phyloP scores from a whole-genome alignment of 257 asterid genomes.

The Solanum bukasovii region DNA sequence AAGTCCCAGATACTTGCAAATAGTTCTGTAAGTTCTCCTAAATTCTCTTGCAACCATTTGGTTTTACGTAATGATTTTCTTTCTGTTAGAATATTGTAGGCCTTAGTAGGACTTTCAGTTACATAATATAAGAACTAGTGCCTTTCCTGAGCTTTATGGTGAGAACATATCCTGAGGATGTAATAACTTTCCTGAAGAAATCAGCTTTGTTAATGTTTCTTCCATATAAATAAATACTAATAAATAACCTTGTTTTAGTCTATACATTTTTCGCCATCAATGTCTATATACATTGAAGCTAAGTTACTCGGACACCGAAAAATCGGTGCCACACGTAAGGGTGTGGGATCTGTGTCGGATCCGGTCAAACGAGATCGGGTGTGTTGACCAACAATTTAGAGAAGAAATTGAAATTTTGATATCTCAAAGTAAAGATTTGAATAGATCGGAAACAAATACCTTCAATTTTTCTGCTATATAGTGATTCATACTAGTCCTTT shows the following conservation, averaged over 20 bases:
- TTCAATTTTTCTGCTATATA: no score
- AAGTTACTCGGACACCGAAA: background rate
- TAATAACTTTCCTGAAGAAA: background rate
- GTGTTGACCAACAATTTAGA: background rate
- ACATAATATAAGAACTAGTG: background rate
- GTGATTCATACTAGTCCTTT: background rate
- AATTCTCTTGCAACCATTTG: background rate
- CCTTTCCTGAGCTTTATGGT: background rate
- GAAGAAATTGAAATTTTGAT: background rate
- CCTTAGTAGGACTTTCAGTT: background rate
- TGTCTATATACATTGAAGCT: background rate
- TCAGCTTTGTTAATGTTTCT: background rate
- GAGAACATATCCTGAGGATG: background rate
- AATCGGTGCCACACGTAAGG: background rate
- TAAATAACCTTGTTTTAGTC: background rate
- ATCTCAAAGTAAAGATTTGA: background rate
- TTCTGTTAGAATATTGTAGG: background rate
- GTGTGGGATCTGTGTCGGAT: background rate
- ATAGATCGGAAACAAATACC: background rate
- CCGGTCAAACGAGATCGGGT: background rate
- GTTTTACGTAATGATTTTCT: background rate
- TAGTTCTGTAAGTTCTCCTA: constrained; percentile 24
- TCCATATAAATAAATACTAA: background rate
- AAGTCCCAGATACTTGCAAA: constrained; percentile 32
- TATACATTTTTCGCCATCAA: background rate